Evolutionary conservation across 1,284 basidiomycete species (phyloP).

Genomic region (Ustilago vetiveriae): DNA sequence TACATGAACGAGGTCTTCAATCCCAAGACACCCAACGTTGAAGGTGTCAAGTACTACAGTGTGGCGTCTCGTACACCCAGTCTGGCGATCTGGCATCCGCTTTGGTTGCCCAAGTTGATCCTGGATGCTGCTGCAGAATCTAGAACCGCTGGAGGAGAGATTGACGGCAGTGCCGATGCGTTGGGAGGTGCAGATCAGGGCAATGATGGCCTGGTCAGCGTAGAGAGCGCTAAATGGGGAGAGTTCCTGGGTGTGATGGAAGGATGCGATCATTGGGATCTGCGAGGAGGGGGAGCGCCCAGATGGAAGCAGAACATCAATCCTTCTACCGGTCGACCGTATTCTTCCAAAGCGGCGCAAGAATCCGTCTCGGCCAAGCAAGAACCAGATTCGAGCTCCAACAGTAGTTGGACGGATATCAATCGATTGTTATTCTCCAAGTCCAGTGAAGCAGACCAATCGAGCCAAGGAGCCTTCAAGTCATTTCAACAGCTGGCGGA

Average conservation of each 20-base stretch:
- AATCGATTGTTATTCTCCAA: constrained; percentile 53
- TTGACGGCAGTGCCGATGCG: constrained; percentile 64
- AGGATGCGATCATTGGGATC: constrained; percentile 94
- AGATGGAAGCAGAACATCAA: constrained; percentile 61
- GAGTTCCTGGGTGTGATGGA: constrained; percentile 83
- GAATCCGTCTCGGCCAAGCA: constrained; percentile 15
- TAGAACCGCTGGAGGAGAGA: constrained; percentile 54
- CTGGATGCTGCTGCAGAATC: constrained; percentile 75
- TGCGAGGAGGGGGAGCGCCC: constrained; percentile 78
- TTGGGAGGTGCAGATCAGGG: constrained; percentile 75
- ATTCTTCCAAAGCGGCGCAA: constrained; percentile 21
- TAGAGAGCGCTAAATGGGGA: constrained; percentile 69
- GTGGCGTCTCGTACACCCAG: constrained; percentile 81
- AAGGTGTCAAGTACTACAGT: constrained; percentile 86
- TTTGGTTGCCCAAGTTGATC: constrained; percentile 95
- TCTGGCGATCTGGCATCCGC: constrained; percentile 87
- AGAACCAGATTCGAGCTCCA: constrained; percentile 10
- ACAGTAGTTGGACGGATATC: constrained; percentile 53
- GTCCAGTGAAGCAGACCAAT: constrained; percentile 13
- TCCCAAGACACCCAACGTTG: constrained; percentile 84
- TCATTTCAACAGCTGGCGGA: constrained; percentile 30
- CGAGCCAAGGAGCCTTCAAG: constrained; percentile 13
- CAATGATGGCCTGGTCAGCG: constrained; percentile 92
- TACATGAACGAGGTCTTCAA: constrained; percentile 91
- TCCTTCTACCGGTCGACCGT: constrained; percentile 56